Evolutionary conservation across 768 basidiomycete genomes (phyloP).

Genomic region (Calocera viscosa): DNA sequence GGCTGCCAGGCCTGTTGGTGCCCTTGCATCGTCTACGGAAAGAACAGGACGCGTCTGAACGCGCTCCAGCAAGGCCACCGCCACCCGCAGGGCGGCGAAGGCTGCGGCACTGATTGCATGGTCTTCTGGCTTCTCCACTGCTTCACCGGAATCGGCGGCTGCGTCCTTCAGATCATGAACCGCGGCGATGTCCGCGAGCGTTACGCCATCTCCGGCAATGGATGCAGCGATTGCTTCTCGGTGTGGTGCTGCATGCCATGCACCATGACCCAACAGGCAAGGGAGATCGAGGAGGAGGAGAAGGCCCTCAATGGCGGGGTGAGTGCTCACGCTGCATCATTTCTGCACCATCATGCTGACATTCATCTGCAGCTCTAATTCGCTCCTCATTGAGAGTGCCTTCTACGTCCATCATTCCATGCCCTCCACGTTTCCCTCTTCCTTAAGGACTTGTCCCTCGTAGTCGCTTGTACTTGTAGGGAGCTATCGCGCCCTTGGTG

Average conservation of each 20-base stretch:
- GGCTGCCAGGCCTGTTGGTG: constrained; percentile 31
- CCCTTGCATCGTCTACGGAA: constrained; percentile 34
- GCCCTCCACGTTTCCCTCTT: neutral
- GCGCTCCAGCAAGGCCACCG: constrained; percentile 31
- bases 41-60: constrained; percentile 33
- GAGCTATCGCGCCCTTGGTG: too few species aligned
- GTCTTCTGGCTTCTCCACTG: constrained; percentile 26
- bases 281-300: constrained; percentile 5
- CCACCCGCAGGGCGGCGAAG: constrained; percentile 30
- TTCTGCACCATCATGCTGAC: neutral
- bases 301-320: neutral
- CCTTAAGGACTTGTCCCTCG: too few species aligned
- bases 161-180: constrained; percentile 31
- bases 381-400: neutral
- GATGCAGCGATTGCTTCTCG: constrained; percentile 32
- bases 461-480: too few species aligned
- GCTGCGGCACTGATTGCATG: constrained; percentile 30
- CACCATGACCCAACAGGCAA: constrained; percentile 26
- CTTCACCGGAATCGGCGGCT: constrained; percentile 28
- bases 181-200: constrained; percentile 34
- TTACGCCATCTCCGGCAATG: constrained; percentile 38
- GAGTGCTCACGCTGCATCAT: neutral
- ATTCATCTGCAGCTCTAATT: neutral
- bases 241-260: constrained; percentile 38
- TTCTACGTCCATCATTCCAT: neutral